These are phyloP conservation scores for Cryptococcus hybrid DNA, from an alignment of 1,284 basidiomycete species.

Conservation along the genomic window DNA sequence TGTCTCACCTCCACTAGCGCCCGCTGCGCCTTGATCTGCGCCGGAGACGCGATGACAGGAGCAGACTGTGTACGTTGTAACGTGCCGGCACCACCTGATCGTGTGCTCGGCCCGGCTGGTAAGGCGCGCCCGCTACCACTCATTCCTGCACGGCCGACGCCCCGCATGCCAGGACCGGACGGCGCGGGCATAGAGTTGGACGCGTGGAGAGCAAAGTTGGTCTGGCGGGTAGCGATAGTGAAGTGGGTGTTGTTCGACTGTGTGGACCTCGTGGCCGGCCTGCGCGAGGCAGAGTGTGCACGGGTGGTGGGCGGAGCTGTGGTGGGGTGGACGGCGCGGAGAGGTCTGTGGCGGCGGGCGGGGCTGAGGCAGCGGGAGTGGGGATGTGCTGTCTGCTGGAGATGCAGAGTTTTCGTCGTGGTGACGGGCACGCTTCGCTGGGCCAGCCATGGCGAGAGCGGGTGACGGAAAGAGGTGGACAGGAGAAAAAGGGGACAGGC, in stretches of 20 bases:
- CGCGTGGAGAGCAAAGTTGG: slow-evolving; percentile 6
- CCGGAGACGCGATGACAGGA: slow-evolving; percentile 13
- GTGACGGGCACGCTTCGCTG: slow-evolving; percentile 19
- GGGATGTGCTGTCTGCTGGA: slow-evolving; percentile 1
- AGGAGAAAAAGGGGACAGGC: neutral
- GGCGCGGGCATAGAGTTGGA: neutral
- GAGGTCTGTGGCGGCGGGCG: slow-evolving; percentile 13
- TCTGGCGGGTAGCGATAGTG: slow-evolving; percentile 24
- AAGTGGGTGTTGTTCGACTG: slow-evolving; percentile 9
- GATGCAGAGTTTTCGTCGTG: slow-evolving; percentile 8
- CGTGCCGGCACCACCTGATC: slow-evolving; percentile 17
- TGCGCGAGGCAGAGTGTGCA: slow-evolving; percentile 3
- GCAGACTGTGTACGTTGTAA: slow-evolving; percentile 26
- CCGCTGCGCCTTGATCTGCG: slow-evolving; percentile 7
- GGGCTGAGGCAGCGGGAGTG: slow-evolving; percentile 1
- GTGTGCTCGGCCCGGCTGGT: slow-evolving; percentile 13
- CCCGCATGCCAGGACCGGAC: neutral
- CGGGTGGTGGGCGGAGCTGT: slow-evolving; percentile 10
- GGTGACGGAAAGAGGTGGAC: neutral
- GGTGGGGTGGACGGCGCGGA: slow-evolving; percentile 1
- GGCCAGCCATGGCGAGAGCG: slow-evolving; percentile 13
- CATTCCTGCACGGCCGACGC: too few species aligned
- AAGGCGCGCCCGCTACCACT: slow-evolving; percentile 2
- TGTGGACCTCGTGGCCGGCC: slow-evolving; percentile 9
- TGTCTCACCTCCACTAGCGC: slow-evolving; percentile 4